Conservation (phyloP, 176 grass and related monocot species). For the Canna indica region DNA sequence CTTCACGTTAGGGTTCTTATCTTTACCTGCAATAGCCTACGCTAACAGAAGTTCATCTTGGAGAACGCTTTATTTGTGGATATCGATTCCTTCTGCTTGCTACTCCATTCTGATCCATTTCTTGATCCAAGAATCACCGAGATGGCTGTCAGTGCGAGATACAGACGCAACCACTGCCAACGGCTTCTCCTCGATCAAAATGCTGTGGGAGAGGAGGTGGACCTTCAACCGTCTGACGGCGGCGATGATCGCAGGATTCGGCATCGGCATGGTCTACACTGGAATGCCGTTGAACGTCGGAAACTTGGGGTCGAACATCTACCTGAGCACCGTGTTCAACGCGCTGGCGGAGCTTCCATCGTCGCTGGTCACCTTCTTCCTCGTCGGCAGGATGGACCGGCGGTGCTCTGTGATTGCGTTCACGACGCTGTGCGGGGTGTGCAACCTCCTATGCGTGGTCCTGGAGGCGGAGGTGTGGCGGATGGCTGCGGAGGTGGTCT, state of each 20-base stretch:
- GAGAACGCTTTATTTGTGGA: slow-evolving; percentile 69
- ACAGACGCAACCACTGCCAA: not conserved
- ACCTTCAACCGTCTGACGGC: slow-evolving; percentile 48
- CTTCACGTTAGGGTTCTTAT: slow-evolving; percentile 78
- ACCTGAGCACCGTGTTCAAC: slow-evolving; percentile 65
- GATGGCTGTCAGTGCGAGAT: slow-evolving; percentile 77
- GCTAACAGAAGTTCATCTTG: slow-evolving; percentile 39
- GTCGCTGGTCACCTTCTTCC: slow-evolving; percentile 34
- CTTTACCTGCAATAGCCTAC: slow-evolving; percentile 69
- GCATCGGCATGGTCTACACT: slow-evolving; percentile 70
- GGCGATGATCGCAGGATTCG: slow-evolving; percentile 56
- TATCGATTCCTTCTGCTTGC: slow-evolving; percentile 45
- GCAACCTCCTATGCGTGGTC: slow-evolving; percentile 52
- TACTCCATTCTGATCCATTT: slow-evolving; percentile 47
- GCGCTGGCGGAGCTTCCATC: slow-evolving; percentile 64
- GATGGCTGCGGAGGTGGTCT: slow-evolving; percentile 52
- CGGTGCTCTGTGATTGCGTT: slow-evolving; percentile 37
- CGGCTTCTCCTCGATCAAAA: slow-evolving; percentile 39
- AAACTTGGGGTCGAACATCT: slow-evolving; percentile 62
- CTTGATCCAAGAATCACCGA: slow-evolving; percentile 65
- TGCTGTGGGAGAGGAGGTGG: slow-evolving; percentile 53
- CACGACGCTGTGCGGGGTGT: slow-evolving; percentile 29
- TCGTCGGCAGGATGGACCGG: slow-evolving; percentile 42
- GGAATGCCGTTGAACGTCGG: slow-evolving; percentile 85
- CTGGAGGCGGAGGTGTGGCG: slow-evolving; percentile 17